Evolutionary conservation across 106 monocot species (phyloP).

Genomic region (Agapanthus africanus): DNA sequence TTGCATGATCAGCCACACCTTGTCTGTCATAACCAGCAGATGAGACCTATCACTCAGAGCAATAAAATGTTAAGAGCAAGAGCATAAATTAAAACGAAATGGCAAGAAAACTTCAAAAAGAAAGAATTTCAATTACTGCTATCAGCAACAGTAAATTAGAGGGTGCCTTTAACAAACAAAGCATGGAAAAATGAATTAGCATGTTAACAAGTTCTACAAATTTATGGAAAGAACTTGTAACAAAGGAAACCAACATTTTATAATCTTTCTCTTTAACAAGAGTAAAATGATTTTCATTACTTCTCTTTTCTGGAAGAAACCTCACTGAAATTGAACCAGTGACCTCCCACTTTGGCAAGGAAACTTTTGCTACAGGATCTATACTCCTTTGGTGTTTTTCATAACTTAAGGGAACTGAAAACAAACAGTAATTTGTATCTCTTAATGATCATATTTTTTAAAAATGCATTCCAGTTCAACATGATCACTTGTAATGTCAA

Average conservation of each 20-base stretch:
- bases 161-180: not conserved
- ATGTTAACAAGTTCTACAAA: not conserved
- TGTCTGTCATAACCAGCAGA: constrained; percentile 90
- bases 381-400: no score
- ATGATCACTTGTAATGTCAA: not conserved
- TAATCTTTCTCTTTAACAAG: not conserved
- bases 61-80: constrained; percentile 2
- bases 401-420: not conserved
- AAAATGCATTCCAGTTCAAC: not conserved
- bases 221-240: not conserved
- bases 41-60: constrained; percentile 46
- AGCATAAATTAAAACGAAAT: not conserved
- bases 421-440: not conserved
- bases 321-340: no score
- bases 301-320: no score
- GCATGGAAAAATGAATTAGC: not conserved
- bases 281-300: constrained; percentile 1
- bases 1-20: constrained; percentile 97
- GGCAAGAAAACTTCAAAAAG: not conserved
- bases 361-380: no score
- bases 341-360: no score
- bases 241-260: not conserved
- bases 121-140: not conserved
- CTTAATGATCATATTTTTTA: not conserved
- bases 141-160: not conserved